Percentiles rank a stretch among this genome's conserved stretches.
Evolutionary conservation across 2,329 filamentous ascomycete species (phyloP).

Genomic region (Hypoxylon sp.): DNA sequence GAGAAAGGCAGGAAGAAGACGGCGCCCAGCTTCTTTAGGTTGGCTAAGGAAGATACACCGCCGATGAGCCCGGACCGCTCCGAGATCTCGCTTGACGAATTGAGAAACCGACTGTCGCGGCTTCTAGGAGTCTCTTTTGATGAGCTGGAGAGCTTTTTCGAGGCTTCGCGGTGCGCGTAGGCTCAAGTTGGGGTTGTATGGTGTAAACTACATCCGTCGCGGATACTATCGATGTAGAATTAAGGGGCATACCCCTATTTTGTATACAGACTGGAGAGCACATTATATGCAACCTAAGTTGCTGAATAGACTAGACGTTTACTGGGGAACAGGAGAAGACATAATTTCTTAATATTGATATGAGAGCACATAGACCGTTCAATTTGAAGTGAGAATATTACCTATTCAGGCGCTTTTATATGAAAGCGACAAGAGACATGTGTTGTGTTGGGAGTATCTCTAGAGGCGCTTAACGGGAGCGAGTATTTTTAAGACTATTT

Average conservation of each 20-base stretch:
- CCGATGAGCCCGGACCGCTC: constrained; percentile 31
- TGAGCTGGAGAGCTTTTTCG: constrained; percentile 51
- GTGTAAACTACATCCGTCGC: not conserved
- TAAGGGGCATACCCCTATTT: not conserved
- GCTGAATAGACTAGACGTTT: not conserved
- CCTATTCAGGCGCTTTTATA: too few relatives aligned
- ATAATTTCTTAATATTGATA: too few relatives aligned
- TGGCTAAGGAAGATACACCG: constrained; percentile 13
- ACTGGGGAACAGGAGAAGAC: not conserved
- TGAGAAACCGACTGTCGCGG: constrained; percentile 50
- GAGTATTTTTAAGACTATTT: not conserved
- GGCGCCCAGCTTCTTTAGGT: constrained; percentile 8
- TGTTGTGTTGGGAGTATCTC: too few relatives aligned
- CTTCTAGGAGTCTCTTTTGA: constrained; percentile 51
- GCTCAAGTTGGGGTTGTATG: not conserved
- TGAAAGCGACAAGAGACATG: too few relatives aligned
- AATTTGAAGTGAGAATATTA: too few relatives aligned
- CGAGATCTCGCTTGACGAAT: constrained; percentile 52
- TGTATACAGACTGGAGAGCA: not conserved
- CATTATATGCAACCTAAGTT: not conserved
- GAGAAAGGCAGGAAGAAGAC: constrained; percentile 13
- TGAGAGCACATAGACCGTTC: too few relatives aligned
- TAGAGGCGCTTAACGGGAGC: not conserved
- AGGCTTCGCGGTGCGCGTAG: constrained; percentile 38
- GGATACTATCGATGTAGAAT: not conserved